Evolutionary conservation across 106 monocot species (phyloP).

Genomic region (Dioscorea zingiberensis): DNA sequence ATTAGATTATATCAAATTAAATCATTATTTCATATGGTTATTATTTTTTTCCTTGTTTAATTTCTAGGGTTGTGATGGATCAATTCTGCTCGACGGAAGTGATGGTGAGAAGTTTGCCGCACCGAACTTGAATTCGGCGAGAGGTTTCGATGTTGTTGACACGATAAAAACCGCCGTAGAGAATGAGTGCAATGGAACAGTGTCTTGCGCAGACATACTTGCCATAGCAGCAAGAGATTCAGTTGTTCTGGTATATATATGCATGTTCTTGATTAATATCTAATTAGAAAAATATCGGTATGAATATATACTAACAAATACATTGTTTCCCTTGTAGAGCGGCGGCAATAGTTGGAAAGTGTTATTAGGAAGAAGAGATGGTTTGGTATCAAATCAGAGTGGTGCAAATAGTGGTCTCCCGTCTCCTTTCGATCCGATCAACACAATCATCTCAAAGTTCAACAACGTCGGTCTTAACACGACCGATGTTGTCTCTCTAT

Average conservation of each 20-base stretch:
- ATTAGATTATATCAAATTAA: neutral
- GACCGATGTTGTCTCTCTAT: constrained; percentile 61
- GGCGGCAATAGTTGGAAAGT: constrained; percentile 51
- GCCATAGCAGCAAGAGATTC: constrained; percentile 59
- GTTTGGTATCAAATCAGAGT: constrained; percentile 45
- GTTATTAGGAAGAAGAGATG: constrained; percentile 62
- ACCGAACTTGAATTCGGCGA: constrained; percentile 46
- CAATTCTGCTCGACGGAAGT: constrained; percentile 53
- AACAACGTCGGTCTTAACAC: constrained; percentile 43
- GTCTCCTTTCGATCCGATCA: constrained; percentile 28
- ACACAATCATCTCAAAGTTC: constrained; percentile 46
- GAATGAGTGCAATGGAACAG: constrained; percentile 44
- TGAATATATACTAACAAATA: neutral
- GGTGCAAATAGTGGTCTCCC: constrained; percentile 52
- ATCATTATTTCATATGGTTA: neutral
- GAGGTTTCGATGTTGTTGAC: constrained; percentile 66
- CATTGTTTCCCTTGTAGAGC: constrained; percentile 24
- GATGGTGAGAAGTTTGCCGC: constrained; percentile 47
- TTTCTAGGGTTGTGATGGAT: constrained; percentile 61
- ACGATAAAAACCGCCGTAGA: constrained; percentile 51
- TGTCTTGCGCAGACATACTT: constrained; percentile 68
- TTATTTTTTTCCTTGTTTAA: neutral
- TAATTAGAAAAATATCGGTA: neutral
- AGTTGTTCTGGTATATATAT: constrained; percentile 32
- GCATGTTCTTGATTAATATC: neutral